Conservation (phyloP, 345 rosid genomes). For the Limnanthes douglasii region DNA sequence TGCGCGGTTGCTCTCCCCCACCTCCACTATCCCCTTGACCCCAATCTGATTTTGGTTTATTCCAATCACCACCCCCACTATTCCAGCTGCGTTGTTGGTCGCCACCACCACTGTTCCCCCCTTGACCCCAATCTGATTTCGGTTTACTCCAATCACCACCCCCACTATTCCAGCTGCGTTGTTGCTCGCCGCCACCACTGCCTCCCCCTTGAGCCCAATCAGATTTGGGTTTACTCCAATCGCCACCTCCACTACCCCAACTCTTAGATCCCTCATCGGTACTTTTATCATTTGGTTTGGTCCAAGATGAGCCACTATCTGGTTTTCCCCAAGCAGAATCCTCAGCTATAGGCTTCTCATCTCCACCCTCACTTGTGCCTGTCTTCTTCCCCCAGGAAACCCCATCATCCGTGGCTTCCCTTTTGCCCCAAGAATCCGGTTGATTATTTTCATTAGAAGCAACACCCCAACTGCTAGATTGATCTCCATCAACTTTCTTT, state of each 20-base stretch:
- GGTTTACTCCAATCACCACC: background rate
- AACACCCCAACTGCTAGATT: background rate
- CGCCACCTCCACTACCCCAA: slow-evolving; percentile 8
- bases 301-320: slow-evolving; percentile 1
- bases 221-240: slow-evolving; percentile 15
- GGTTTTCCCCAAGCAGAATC: slow-evolving; percentile 3
- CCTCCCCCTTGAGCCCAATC: slow-evolving; percentile 8
- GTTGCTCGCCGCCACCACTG: slow-evolving; percentile 18
- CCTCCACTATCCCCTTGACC: background rate
- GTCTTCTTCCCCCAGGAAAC: too few relatives aligned
- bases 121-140: slow-evolving; percentile 9
- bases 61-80: slow-evolving; percentile 1
- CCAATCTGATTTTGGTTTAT: background rate
- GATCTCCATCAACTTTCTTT: slow-evolving; percentile 1
- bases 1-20: slow-evolving; percentile 3
- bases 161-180: slow-evolving; percentile 8
- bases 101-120: slow-evolving; percentile 3
- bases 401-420: too few relatives aligned
- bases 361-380: slow-evolving; percentile 20
- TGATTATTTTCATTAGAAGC: too few relatives aligned
- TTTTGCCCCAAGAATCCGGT: slow-evolving; percentile 14
- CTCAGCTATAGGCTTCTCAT: slow-evolving; percentile 14
- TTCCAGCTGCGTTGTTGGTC: slow-evolving; percentile 7
- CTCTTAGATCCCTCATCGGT: too few relatives aligned
- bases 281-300: slow-evolving; percentile 3